A percentile compares a stretch with the other conserved stretches of the same genome.
Evolutionary conservation across 83 land plant genomes (phyloP).

Genomic region (Picea mariana): DNA sequence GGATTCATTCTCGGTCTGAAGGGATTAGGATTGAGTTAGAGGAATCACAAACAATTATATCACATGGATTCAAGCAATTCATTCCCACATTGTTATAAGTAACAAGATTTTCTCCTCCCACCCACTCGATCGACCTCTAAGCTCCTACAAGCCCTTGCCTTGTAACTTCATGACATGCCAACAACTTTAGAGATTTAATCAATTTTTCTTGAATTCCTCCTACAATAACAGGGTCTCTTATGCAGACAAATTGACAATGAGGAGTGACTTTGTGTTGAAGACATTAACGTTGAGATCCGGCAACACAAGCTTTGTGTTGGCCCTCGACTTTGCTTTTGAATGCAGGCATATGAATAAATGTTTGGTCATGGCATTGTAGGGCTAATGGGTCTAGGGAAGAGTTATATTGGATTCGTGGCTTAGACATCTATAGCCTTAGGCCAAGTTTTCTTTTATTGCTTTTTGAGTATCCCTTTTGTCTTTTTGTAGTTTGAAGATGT

Average conservation of each 20-base stretch:
- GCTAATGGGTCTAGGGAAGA: conserved; percentile 52
- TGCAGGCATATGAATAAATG: conserved; percentile 70
- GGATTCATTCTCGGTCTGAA: too few relatives aligned
- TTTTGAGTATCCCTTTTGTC: conserved; percentile 26
- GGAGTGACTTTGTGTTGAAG: conserved; percentile 51
- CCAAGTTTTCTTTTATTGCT: conserved; percentile 71
- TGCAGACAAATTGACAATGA: conserved; percentile 67
- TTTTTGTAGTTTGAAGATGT: too few relatives aligned
- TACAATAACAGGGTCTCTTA: conserved; percentile 57
- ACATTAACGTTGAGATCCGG: conserved; percentile 21
- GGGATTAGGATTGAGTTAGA: too few relatives aligned
- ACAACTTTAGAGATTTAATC: conserved; percentile 33
- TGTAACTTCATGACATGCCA: conserved; percentile 54
- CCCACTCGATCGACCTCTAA: conserved; percentile 47
- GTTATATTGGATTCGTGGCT: conserved; percentile 34
- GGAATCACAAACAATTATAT: conserved; percentile 63
- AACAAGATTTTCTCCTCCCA: conserved; percentile 62
- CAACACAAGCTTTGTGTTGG: conserved; percentile 12
- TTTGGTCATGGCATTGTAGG: conserved; percentile 63
- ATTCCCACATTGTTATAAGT: conserved; percentile 60
- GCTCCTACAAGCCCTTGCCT: conserved; percentile 29
- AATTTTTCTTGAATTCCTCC: conserved; percentile 18
- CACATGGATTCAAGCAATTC: conserved; percentile 79
- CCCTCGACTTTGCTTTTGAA: conserved; percentile 54
- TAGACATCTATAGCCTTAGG: conserved; percentile 36